Evolutionary conservation across 805 yeast species (phyloP).

Genomic region (Candida corydali): DNA sequence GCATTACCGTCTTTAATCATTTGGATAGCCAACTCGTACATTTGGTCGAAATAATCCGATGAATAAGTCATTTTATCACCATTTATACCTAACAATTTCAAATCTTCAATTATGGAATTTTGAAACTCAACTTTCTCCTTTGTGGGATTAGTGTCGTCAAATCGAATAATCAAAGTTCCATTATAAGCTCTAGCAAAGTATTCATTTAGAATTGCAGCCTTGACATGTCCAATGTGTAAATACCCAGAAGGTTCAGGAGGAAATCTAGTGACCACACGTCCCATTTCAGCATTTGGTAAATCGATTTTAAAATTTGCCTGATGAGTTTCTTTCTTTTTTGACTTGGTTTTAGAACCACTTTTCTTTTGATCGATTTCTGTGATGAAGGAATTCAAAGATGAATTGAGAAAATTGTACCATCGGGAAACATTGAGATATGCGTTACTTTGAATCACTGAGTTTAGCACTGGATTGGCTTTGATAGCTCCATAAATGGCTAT

Average conservation of each 20-base stretch:
- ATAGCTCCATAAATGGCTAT: conserved; percentile 90
- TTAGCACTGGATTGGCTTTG: conserved; percentile 90
- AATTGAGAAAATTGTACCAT: conserved; percentile 82
- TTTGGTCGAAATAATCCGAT: conserved; percentile 86
- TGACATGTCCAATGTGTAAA: conserved; percentile 98
- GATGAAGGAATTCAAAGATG: conserved; percentile 63
- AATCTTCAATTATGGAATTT: conserved; percentile 90
- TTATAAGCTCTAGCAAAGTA: conserved; percentile 94
- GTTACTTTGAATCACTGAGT: conserved; percentile 80
- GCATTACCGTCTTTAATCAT: conserved; percentile 95
- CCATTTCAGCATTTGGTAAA: conserved; percentile 84
- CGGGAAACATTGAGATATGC: conserved; percentile 84
- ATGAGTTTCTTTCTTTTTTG: conserved; percentile 71
- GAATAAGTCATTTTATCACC: conserved; percentile 88
- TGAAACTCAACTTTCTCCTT: conserved; percentile 95
- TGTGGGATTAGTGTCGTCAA: conserved; percentile 97
- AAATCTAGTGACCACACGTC: conserved; percentile 96
- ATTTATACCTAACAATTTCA: conserved; percentile 83
- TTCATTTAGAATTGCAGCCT: conserved; percentile 95
- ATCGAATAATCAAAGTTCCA: conserved; percentile 94
- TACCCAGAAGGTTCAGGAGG: conserved; percentile 99
- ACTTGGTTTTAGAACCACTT: conserved; percentile 41
- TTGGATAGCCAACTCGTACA: conserved; percentile 83
- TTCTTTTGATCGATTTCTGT: conserved; percentile 69
- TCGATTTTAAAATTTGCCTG: conserved; percentile 95